Base-by-base conservation (phyloP, 352 stramenopile genomes). In the Phytophthora pinifolia region DNA sequence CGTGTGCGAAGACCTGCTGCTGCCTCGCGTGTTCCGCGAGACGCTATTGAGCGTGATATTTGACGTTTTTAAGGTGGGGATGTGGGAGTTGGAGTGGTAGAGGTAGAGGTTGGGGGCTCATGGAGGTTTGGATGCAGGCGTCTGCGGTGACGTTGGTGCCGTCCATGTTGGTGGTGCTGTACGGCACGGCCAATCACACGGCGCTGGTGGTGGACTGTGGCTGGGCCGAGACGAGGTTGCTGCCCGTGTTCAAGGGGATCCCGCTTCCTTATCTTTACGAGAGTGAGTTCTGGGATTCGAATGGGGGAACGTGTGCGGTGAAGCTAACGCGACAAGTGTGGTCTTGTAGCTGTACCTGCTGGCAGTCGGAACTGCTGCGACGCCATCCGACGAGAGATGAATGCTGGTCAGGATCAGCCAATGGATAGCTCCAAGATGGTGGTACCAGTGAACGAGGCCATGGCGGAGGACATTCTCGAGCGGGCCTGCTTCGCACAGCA, bases 231-330 rank as follows among this genome's bases (percentile, higher is more conserved):
- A 89, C 81, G 17, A 70, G 83, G 8, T 27, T 95, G 17, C 43
- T 95, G 9, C 85, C 85, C 13, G 72, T 95, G 10, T 93, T 83
- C 50, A 91, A 95, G 52, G 83, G 83, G n/a, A 83, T 91, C 30
- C 81, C 85, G 32, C 52, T 95, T 43, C 74, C 76, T 17, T 69
- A 89, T 30, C 65, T 78, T 33, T 93, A 92, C 51, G 68, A 69
- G 12, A 83, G 81, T 92, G 53, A 18, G 73, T 59, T 39, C 15
- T 6, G 15, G 1, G n/a, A 12, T 31, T 39, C 14, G 36, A 36
- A 7, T 33, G 13, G 18, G 18, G 29, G 7, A 10, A 0, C n/a
- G 17, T 44, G 34, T 12, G n/a, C 38, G 13, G 4, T 29, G 10
- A 7, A 52, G 13, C 22, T 51, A 46, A 54, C 9, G 33, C 17